Base-by-base conservation (phyloP, 2,329 filamentous ascomycete genomes). In the Fusarium multiceps region DNA sequence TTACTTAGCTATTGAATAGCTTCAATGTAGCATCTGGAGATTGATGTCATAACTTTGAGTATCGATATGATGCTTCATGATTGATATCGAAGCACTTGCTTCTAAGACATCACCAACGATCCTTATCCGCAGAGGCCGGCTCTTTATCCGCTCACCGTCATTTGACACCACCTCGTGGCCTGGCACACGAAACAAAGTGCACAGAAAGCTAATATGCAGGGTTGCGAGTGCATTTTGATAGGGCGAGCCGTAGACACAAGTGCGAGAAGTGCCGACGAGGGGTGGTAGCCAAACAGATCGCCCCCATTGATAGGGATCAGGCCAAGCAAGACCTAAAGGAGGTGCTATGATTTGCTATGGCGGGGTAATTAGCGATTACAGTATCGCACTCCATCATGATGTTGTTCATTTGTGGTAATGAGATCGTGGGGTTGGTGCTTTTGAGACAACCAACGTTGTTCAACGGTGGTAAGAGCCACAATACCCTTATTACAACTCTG, bases 141-240 rank as follows among this genome's bases (percentile, higher is more conserved):
- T 69, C 41, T 53, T 62, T 55, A 53, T 56, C 61, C 46, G 50
- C 70, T 72, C 72, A 74, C 72, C 72, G 72, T 74, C 68, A 74
- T 74, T 74, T 74, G 59, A 63, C 66, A 70, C 57, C 65, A 66
- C 65, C 63, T 53, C 16, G 34, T 55, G 54, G 37, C 54, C 42
- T 51, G 27, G 42, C 67, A 48, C 59, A 69, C 53, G 65, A 63
- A 68, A 67, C 59, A 46, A 34, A 45, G 20, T 59, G 32, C 40
- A 63, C 51, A 46, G 23, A 53, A 56, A 59, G 50, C 67, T 73
- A 61, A 64, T 74, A 64, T 69, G 68, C 68, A 74, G 70, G 69
- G 63, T 55, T 66, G 37, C 13, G 28, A 46, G 37, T 56, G 37
- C 53, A 62, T 45, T 51, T 60, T 71, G 54, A 66, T 61, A 69